Conservation (phyloP, 345 rosid genomes). For the Sisymbrium irio region DNA sequence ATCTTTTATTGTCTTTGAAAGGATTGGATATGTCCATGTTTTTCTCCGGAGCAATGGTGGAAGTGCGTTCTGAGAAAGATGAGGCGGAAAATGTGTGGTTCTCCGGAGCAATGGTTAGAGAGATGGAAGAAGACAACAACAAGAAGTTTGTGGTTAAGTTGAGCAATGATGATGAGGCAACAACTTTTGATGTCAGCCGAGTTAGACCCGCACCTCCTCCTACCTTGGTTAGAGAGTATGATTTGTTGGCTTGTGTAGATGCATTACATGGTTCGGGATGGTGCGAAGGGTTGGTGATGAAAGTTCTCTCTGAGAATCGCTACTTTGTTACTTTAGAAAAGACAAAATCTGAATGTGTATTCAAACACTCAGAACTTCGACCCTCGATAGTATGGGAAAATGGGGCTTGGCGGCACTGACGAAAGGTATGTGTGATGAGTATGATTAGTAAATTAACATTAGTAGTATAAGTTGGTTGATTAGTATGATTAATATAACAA, state of each 20-base stretch:
- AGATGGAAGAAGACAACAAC: no score
- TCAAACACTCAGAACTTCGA: conserved; percentile 43
- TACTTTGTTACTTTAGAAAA: conserved; percentile 44
- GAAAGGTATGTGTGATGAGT: no score
- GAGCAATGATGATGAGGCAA: conserved; percentile 33
- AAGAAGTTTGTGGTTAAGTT: no score
- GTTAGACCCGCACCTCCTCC: conserved; percentile 56
- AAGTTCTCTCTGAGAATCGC: conserved; percentile 42
- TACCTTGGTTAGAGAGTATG: conserved; percentile 35
- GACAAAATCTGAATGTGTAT: conserved; percentile 40
- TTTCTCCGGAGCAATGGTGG: no score
- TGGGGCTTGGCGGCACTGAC: conserved; percentile 48
- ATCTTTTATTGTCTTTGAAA: no score
- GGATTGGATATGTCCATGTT: no score
- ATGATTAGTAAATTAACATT: no score
- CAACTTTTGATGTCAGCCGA: conserved; percentile 27
- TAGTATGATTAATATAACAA: no score
- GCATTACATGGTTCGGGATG: conserved; percentile 36
- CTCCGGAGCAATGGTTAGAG: no score
- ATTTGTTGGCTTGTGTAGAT: conserved; percentile 58
- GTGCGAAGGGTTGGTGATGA: conserved; percentile 54
- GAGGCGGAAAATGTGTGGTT: no score
- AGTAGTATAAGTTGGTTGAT: no score
- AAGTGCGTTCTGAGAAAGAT: no score
- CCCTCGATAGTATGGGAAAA: conserved; percentile 57